Evolutionary conservation across 2,329 filamentous ascomycete species (phyloP).

Genomic region (Ceratocystis cacaofunesta): DNA sequence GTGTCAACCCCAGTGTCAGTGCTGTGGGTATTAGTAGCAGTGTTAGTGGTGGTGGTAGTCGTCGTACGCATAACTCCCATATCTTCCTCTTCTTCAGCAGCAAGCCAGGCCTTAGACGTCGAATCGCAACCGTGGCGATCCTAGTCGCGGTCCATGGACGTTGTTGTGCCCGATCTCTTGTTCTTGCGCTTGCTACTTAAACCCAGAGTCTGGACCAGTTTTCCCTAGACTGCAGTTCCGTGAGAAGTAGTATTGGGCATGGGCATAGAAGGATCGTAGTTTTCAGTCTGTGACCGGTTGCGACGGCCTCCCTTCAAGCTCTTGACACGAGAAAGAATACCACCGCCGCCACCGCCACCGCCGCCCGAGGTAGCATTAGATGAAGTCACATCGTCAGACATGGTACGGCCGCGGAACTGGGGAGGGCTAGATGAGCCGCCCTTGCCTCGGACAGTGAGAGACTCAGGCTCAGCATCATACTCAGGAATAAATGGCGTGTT

Average conservation of each 20-base stretch:
- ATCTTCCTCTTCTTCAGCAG: slow-evolving; percentile 4
- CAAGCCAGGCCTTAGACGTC: background rate
- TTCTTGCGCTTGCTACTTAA: slow-evolving; percentile 13
- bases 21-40: background rate
- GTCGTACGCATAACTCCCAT: background rate
- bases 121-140: slow-evolving; percentile 3
- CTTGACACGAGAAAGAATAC: slow-evolving; percentile 67
- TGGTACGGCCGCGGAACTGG: slow-evolving; percentile 9
- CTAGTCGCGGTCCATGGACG: slow-evolving; percentile 5
- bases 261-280: slow-evolving; percentile 15
- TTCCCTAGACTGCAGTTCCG: slow-evolving; percentile 29
- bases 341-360: slow-evolving; percentile 36
- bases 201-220: slow-evolving; percentile 16
- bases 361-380: slow-evolving; percentile 22
- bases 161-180: background rate
- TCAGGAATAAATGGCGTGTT: slow-evolving; percentile 30
- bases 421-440: slow-evolving; percentile 18
- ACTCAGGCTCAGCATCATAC: slow-evolving; percentile 45
- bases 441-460: slow-evolving; percentile 31
- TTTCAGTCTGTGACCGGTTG: slow-evolving; percentile 16
- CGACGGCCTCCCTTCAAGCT: slow-evolving; percentile 58
- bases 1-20: background rate
- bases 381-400: slow-evolving; percentile 12
- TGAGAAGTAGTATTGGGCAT: slow-evolving; percentile 19
- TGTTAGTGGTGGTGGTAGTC: background rate